Conservation (phyloP, 805 yeast species). For the Blastobotrys americana region DNA sequence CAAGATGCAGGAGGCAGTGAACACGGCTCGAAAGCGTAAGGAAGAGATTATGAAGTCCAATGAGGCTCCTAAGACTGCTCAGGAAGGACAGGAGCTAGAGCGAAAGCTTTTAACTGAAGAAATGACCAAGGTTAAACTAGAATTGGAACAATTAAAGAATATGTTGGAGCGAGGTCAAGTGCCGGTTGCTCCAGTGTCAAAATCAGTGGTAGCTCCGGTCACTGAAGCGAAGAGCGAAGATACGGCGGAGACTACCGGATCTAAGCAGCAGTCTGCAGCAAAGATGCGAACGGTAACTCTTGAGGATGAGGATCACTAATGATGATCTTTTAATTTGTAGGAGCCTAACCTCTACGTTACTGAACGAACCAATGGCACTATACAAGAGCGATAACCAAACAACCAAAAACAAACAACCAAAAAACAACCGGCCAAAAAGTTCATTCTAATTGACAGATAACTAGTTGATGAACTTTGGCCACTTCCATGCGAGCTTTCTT, state of each 20-base stretch:
- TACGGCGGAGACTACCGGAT: not conserved
- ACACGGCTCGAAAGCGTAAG: conserved; percentile 11
- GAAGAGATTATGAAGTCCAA: conserved; percentile 13
- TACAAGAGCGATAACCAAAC: too few relatives aligned
- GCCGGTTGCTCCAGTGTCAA: not conserved
- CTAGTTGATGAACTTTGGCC: too few relatives aligned
- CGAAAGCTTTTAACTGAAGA: conserved; percentile 21
- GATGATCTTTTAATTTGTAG: too few relatives aligned
- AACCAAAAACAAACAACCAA: too few relatives aligned
- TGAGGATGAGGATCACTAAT: not conserved
- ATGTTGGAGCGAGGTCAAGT: not conserved
- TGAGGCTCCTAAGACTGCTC: conserved; percentile 13
- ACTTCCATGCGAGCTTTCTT: too few relatives aligned
- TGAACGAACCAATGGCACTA: too few relatives aligned
- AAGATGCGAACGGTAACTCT: not conserved
- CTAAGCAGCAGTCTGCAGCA: not conserved
- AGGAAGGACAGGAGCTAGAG: conserved; percentile 16
- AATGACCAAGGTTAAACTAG: conserved; percentile 14
- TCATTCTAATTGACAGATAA: too few relatives aligned
- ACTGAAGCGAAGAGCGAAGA: not conserved
- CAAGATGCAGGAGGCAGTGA: conserved; percentile 15
- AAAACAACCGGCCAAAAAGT: too few relatives aligned
- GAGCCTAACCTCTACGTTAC: too few relatives aligned
- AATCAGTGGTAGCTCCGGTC: not conserved
- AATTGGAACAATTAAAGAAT: conserved; percentile 11